Evolutionary conservation across 768 basidiomycete species (phyloP).

Genomic region (Dioszegia aurantiaca): DNA sequence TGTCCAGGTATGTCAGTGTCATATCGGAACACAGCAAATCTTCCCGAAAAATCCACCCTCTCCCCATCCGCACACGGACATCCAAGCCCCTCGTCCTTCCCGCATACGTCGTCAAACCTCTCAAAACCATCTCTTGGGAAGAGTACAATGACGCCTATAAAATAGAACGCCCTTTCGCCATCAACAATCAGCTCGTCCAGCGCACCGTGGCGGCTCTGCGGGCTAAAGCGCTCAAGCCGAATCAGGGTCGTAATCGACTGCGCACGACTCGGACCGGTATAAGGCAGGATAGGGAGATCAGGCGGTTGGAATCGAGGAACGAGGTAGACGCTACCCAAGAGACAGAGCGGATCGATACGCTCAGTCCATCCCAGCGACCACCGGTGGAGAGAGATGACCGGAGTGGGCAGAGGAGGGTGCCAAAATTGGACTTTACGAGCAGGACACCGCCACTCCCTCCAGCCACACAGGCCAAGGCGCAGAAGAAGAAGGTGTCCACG

Average conservation of each 20-base stretch:
- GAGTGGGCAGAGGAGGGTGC: neutral
- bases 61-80: neutral
- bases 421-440: constrained; percentile 3
- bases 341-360: constrained; percentile 8
- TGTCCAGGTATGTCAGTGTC: constrained; percentile 1
- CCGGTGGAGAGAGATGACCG: neutral
- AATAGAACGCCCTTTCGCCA: constrained; percentile 3
- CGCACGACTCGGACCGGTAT: neutral
- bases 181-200: constrained; percentile 5
- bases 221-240: neutral
- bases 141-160: constrained; percentile 8
- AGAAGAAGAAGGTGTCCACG: constrained; percentile 1
- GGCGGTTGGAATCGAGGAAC: neutral
- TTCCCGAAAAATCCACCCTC: constrained; percentile 1
- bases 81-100: neutral
- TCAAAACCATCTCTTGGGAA: constrained; percentile 13
- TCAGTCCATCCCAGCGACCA: constrained; percentile 6
- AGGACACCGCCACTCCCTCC: neutral
- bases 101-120: constrained; percentile 11
- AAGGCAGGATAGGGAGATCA: neutral
- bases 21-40: constrained; percentile 9
- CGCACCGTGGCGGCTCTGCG: constrained; percentile 3
- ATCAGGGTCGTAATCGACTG: neutral
- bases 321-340: constrained; percentile 2
- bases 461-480: neutral